Conservation (phyloP, 2,329 filamentous ascomycete genomes). For the Phaeosphaeria sp. region DNA sequence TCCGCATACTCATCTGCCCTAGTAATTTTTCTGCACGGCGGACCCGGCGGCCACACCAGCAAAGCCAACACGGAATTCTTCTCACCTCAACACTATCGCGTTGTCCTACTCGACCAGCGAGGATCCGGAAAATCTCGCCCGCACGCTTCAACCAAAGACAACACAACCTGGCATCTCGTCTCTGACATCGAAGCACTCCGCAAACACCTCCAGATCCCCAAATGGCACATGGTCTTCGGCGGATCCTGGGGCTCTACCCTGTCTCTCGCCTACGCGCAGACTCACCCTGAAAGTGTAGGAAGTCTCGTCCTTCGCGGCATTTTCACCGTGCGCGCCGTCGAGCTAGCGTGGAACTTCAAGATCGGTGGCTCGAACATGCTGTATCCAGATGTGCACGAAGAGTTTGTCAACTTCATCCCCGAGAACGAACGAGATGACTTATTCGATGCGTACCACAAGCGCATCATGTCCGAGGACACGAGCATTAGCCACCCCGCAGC, state of each 20-base stretch:
- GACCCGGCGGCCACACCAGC: constrained; percentile 49
- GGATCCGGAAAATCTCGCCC: constrained; percentile 55
- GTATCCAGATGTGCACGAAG: constrained; percentile 51
- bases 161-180: constrained; percentile 55
- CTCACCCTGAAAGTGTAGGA: constrained; percentile 48
- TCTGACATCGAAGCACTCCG: constrained; percentile 56
- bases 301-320: constrained; percentile 54
- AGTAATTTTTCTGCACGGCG: constrained; percentile 56
- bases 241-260: constrained; percentile 59
- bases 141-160: constrained; percentile 50
- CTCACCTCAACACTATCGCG: constrained; percentile 53
- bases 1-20: not conserved
- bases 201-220: constrained; percentile 49
- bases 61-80: constrained; percentile 52
- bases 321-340: constrained; percentile 47
- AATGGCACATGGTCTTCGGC: constrained; percentile 57
- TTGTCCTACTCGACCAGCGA: constrained; percentile 57
- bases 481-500: constrained; percentile 40
- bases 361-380: constrained; percentile 38
- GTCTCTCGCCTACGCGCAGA: constrained; percentile 54
- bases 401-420: constrained; percentile 46
- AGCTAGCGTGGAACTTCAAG: constrained; percentile 47
- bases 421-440: constrained; percentile 48
- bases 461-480: constrained; percentile 45
- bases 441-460: constrained; percentile 50